Evolutionary conservation across 139 green algal genomes (phyloP).

Genomic region (Chlorella sp.): DNA sequence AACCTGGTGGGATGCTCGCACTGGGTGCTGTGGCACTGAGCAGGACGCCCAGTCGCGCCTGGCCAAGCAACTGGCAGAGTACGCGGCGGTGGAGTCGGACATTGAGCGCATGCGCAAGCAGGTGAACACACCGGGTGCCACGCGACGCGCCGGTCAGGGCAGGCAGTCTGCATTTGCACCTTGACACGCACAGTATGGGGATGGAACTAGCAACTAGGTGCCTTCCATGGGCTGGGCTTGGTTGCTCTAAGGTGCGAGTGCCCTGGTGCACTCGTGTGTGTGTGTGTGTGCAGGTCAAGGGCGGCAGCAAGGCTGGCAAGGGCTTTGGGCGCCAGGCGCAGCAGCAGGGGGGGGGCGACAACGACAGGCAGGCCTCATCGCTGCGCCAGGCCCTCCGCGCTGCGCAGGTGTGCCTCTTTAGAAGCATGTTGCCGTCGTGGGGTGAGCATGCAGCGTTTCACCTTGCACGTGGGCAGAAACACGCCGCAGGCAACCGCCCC

Average conservation of each 20-base stretch:
- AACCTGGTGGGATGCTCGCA: neutral
- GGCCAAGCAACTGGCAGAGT: conserved; percentile 16
- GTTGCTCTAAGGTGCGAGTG: too few species aligned
- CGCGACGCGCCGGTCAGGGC: too few species aligned
- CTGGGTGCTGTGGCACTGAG: neutral
- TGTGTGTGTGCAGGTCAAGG: conserved; percentile 13
- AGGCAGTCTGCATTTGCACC: too few species aligned
- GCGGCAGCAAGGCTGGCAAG: conserved; percentile 12
- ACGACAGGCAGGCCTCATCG: conserved; percentile 4
- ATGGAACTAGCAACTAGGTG: too few species aligned
- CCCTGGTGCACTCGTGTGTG: too few species aligned
- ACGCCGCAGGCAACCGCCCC: too few species aligned
- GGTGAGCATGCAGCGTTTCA: too few species aligned
- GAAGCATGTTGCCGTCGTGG: too few species aligned
- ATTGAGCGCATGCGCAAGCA: conserved; percentile 21
- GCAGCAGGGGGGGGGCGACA: neutral
- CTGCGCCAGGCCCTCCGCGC: conserved; percentile 18
- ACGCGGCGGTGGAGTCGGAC: conserved; percentile 24
- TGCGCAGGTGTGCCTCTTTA: conserved; percentile 25
- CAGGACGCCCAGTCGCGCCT: conserved; percentile 14
- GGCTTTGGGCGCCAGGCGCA: conserved; percentile 15
- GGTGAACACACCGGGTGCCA: conserved; percentile 5
- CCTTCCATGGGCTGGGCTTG: too few species aligned
- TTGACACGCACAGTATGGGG: too few species aligned
- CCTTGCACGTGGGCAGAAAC: too few species aligned